Base-by-base conservation (phyloP, 1,284 basidiomycete genomes). In the Sutorius eximius region DNA sequence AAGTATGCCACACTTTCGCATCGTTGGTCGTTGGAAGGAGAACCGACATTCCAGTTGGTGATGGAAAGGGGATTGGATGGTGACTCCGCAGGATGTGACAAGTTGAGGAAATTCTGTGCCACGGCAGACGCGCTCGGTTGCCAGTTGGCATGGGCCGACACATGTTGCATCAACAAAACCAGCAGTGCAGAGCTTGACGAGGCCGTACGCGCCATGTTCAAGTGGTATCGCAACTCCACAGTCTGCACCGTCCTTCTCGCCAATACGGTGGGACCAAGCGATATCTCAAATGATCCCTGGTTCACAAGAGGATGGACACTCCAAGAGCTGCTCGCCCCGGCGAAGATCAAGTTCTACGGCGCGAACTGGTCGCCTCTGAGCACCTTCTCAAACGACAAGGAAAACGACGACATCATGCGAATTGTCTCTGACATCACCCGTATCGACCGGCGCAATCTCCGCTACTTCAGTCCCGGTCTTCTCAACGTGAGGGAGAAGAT, bases 131-230 rank as follows among this genome's bases (percentile, higher is more conserved):
- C 27, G 41, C 33, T 55, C 18, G 57, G 60, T 4, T 63, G 62
- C 37, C 38, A 15, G n/a, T 16, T 60, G 5, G 62, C 53, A 29
- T 65, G 62, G 62, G 58, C 62, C 3, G 63, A 63, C 30, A 65
- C 61, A 0, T 62, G 51, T 9, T 63, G 63, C 41, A 65, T 63
- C 49, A 47, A 63, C 32, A 63, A 62, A 30, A 22, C 45, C 3
- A 62, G 61, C 52, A 63, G 63, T 8, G 51, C 63, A 10, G 61
- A 61, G 29, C 58, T 65, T n/a, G 61, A 65, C 22, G 63, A 63
- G 40, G 60, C 61, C 11, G 61, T 63, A 18, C 51, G 60, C 22
- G 57, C 63, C 24, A 63, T 63, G 62, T 63, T 64, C 43, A 49
- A 52, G 18, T 64, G 62, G 61, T 63, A 63, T 33, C 53, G 54